Evolutionary conservation across 768 basidiomycete genomes (phyloP), one percentile per base, ranked within the genome.

Genomic region (Xerocomus brunneocitrinus): DNA sequence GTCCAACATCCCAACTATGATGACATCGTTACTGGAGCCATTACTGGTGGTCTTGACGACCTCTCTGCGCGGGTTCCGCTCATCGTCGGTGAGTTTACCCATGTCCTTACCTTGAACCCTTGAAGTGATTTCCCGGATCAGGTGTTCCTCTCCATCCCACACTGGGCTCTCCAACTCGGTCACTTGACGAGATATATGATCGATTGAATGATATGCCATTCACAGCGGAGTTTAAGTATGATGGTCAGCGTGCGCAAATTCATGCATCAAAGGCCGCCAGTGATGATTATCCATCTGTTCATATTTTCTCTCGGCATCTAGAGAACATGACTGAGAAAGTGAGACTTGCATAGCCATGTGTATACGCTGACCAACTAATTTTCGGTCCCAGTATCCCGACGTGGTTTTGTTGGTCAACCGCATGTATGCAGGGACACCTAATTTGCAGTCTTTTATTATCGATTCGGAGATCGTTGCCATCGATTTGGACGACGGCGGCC

Each of bases 251-350:
- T 46, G 90, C 86, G 19, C 90, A 91, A 68, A 84, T 89, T n/a
- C 88, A 90, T 64, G 85, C 76, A 12, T 53, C 57, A 50, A 58
- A 52, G 45, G 62, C 49, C 40, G 67, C 57, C 56, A 63, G 62
- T 13, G 61, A 63, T 13, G 61, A 67, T 3, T 59, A 64, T 10
- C 49, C 63, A 30, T 62, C 58, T 9, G 78, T 91, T 39, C 80
- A 82, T 49, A 75, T 95, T 46, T 95, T 95, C 73, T 91, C 89
- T 54, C 83, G 92, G 50, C 91, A 93, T 74, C 74, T 95, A 31
- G 91, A 95, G 71, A 85, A 93, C 62, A 94, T 94, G 93, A 93
- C 91, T 1, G 81, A 83, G 55, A 94, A 95, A 76, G 88, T 82
- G 64, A 57, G 64, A 46, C 47, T 36, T 43, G 24, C 39, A 34